Percentiles rank a stretch among this genome's conserved stretches.
phyloP scores from a whole-genome alignment of 2,329 filamentous ascomycete species.

The Alternaria infectoria region DNA sequence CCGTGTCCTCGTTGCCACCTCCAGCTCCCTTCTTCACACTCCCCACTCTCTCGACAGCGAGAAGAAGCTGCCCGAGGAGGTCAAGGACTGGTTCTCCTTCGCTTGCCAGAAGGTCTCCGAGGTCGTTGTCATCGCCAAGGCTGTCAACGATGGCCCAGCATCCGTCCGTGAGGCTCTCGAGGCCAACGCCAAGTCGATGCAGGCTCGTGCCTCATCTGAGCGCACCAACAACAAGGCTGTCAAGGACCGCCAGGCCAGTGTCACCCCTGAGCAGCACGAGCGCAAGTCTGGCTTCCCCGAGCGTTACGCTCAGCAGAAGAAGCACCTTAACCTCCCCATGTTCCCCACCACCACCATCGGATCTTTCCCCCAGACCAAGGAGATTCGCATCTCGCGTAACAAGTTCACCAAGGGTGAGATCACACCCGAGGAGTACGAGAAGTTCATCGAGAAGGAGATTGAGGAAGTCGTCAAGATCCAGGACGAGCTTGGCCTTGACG shows the following conservation, averaged over 20 bases:
- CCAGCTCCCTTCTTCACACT: conserved; percentile 96
- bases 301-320: conserved; percentile 87
- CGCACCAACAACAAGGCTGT: conserved; percentile 97
- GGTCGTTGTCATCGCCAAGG: conserved; percentile 93
- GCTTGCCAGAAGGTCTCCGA: conserved; percentile 92
- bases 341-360: conserved; percentile 99
- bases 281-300: conserved; percentile 87
- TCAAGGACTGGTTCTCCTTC: conserved; percentile 98
- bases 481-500: conserved; percentile 96
- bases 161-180: conserved; percentile 87
- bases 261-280: conserved; percentile 85
- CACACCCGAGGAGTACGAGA: conserved; percentile 88
- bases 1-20: conserved; percentile 94
- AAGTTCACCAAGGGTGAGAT: conserved; percentile 99
- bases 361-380: conserved; percentile 99
- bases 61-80: conserved; percentile 95
- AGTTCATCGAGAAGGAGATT: conserved; percentile 99
- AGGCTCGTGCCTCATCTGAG: conserved; percentile 88
- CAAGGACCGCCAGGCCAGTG: conserved; percentile 92
- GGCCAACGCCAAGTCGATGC: conserved; percentile 93
- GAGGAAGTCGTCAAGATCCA: conserved; percentile 93
- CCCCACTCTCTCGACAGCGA: conserved; percentile 97
- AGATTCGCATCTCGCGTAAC: conserved; percentile 95
- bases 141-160: conserved; percentile 89
- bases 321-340: conserved; percentile 88